Evolutionary conservation across 345 rosid species (phyloP).

Genomic region (Syzygium aromaticum): DNA sequence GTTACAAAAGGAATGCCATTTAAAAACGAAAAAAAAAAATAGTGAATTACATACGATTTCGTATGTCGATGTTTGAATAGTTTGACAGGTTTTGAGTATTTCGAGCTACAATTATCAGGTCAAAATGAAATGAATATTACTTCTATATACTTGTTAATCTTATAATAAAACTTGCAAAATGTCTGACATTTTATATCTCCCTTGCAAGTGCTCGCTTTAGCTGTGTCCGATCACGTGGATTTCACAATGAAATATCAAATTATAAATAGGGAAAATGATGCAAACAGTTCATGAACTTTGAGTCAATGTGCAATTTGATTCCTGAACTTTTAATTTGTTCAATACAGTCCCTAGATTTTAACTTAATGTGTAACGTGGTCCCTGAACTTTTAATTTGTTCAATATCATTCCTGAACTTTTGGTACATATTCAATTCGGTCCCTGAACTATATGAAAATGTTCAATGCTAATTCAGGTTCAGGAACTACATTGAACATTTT

Average conservation of each 20-base stretch:
- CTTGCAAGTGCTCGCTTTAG: neutral
- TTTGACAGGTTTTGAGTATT: neutral
- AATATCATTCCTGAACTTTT: no score
- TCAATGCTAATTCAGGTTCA: no score
- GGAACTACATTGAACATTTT: no score
- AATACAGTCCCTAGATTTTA: no score
- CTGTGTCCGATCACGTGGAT: neutral
- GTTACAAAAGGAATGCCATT: neutral
- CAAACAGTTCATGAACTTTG: neutral
- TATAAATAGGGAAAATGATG: neutral
- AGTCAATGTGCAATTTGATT: no score
- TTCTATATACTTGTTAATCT: neutral
- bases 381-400: no score
- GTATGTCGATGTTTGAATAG: neutral
- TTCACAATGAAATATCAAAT: neutral
- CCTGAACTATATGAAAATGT: no score
- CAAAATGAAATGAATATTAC: neutral
- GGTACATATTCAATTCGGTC: no score
- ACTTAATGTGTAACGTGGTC: no score
- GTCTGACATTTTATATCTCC: neutral
- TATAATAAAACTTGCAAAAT: neutral
- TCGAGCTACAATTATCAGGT: neutral
- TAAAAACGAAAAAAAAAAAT: neutral
- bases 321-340: no score
- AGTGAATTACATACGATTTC: neutral